phyloP scores from a whole-genome alignment of 495 filamentous ascomycete genomes.

The Rusavskia elegans region DNA sequence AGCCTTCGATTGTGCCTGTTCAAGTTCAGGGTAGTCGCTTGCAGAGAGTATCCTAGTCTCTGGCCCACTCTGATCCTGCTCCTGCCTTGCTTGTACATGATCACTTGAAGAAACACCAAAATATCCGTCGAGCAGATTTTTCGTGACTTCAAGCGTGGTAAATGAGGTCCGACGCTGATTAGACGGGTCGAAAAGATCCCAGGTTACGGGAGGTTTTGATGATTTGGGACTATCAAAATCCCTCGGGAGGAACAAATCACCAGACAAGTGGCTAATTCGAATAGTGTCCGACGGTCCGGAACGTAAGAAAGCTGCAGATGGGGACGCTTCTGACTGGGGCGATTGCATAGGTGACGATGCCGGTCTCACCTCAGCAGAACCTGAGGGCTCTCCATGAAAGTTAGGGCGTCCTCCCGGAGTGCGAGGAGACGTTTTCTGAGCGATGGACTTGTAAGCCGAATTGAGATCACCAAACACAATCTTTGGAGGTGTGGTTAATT shows the following conservation, averaged over 20 bases:
- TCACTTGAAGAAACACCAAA: too few relatives aligned
- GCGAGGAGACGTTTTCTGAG: background rate
- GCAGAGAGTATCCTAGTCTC: background rate
- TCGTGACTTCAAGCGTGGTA: too few relatives aligned
- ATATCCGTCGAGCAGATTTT: too few relatives aligned
- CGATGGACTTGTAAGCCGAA: background rate
- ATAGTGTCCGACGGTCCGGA: background rate
- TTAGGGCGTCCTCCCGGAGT: background rate
- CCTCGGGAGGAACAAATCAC: background rate
- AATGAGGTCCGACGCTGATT: too few relatives aligned
- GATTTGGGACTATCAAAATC: background rate
- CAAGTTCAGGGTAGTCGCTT: background rate
- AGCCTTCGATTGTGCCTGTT: background rate
- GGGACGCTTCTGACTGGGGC: background rate
- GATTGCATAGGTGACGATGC: too few relatives aligned
- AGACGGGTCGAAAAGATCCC: too few relatives aligned
- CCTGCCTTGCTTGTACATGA: background rate
- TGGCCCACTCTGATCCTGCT: background rate
- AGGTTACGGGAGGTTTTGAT: background rate
- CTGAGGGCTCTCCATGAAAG: background rate
- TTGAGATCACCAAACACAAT: slow-evolving; percentile 3
- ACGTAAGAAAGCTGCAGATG: background rate
- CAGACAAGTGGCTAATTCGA: background rate
- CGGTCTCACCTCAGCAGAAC: too few relatives aligned
- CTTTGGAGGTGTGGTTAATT: background rate